Percentiles rank a stretch among this genome's conserved stretches.
These are phyloP conservation scores for Rhizopus arrhizus DNA, from an alignment of 371 early-diverging fungal genomes.

Conservation along the genomic window DNA sequence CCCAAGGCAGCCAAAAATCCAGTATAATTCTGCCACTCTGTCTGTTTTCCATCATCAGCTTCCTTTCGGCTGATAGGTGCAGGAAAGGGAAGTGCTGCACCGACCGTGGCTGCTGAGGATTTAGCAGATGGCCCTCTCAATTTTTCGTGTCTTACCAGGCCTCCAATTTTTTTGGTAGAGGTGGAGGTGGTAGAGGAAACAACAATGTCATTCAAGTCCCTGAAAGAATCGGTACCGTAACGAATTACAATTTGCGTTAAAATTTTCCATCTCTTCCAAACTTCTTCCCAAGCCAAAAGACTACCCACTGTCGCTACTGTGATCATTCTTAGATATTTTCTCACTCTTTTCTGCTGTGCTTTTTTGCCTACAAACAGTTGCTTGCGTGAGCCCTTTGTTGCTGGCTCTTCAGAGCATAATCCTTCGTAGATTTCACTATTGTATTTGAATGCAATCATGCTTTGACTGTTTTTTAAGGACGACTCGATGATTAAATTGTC, in stretches of 20 bases:
- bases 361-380: conserved; percentile 62
- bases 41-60: conserved; percentile 45
- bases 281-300: conserved; percentile 83
- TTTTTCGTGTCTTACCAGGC: conserved; percentile 26
- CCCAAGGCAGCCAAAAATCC: conserved; percentile 86
- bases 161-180: conserved; percentile 31
- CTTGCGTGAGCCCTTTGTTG: conserved; percentile 15
- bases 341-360: conserved; percentile 76
- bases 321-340: conserved; percentile 68
- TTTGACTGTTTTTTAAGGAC: conserved; percentile 25
- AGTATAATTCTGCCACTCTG: conserved; percentile 82
- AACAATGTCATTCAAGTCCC: conserved; percentile 15
- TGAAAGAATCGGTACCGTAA: conserved; percentile 22
- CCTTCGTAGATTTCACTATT: conserved; percentile 73
- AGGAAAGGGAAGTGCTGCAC: conserved; percentile 1
- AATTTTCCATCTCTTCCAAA: conserved; percentile 76
- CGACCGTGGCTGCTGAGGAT: conserved; percentile 4
- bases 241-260: conserved; percentile 37
- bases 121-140: conserved; percentile 6
- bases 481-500: conserved; percentile 23
- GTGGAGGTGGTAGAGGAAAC: neutral
- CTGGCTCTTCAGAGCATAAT: conserved; percentile 53
- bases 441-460: conserved; percentile 58
- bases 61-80: conserved; percentile 24
- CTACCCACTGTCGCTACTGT: conserved; percentile 70